Conservation (phyloP, 2,329 filamentous ascomycete genomes). For the Ceratocystis ficicola region DNA sequence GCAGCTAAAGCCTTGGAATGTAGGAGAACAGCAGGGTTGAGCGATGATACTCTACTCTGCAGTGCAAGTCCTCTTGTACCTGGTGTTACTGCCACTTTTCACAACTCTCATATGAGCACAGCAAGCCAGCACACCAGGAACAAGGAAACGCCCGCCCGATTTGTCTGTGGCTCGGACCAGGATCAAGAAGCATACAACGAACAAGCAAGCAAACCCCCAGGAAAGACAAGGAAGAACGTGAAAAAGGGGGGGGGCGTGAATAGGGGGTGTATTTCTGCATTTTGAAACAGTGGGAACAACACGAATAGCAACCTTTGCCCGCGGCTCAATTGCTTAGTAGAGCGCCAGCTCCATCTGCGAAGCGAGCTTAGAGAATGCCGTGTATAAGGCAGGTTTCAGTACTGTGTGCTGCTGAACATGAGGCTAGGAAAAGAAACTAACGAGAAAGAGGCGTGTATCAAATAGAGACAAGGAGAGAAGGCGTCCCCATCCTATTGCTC, state of each 20-base stretch:
- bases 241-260: not conserved
- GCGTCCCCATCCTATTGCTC: not conserved
- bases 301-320: constrained; percentile 2
- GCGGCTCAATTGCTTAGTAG: not conserved
- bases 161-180: constrained; percentile 1
- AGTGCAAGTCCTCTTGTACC: not conserved
- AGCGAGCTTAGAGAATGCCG: not conserved
- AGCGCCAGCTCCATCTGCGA: not conserved
- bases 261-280: not conserved
- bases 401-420: not conserved
- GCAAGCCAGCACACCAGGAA: not conserved
- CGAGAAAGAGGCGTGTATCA: constrained; percentile 7
- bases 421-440: constrained; percentile 5
- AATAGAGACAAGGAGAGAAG: constrained; percentile 10
- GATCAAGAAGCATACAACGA: constrained; percentile 10
- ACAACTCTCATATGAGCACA: not conserved
- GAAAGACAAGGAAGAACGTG: not conserved
- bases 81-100: too few species aligned
- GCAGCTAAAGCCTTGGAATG: not conserved
- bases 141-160: not conserved
- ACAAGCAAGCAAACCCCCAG: not conserved
- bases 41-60: not conserved
- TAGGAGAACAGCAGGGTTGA: not conserved
- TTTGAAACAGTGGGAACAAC: constrained; percentile 5
- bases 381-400: constrained; percentile 1